Base-by-base conservation (phyloP, 345 rosid genomes). In the Brassica napus region DNA sequence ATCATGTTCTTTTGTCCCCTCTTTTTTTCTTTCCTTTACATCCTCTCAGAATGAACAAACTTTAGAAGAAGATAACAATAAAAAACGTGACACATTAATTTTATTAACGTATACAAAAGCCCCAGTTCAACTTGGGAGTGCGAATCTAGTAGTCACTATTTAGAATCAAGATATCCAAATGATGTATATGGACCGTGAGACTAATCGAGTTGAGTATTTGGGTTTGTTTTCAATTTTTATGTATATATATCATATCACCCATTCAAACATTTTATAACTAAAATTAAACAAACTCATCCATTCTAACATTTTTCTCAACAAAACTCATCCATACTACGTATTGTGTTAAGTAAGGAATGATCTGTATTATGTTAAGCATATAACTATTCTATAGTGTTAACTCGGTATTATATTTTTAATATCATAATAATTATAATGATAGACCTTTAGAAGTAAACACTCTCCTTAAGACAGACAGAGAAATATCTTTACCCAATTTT, bases 1-100 rank as follows among this genome's bases (percentile, higher is more conserved):
- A 75, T 75, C 72, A 71, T 80, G 83, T 65, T 80, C 80, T 58
- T 75, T 74, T 80, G 80, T 57, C 71, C 4, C 23, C 64, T 10
- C 24, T 57, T 68, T 44, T 30, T 42, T 21, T 44, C 31, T 28
- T 44, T 72, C 32, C 61, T 39, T 74, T 35, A 68, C 37, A 69
- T 10, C 31, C 3, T 74, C 12, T 74, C 75, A 69, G 57, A 30
- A 26, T 26, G 37, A 62, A 65, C 34, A 66, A 2, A 0, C 2
- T 26, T 34, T 61, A 9, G 1, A 70, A 26, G 3, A 0, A 49
- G 32, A 60, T 4, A 26, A 59, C 10, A 59, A 59, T 21, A 26
- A 24, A 35, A 18, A 75, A 70, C 66, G 55, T 39, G 68, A 69
- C 14, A 74, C 58, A 34, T 34, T 73, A 1, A 52, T 24, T 59